These are phyloP conservation scores for Mycena crocata DNA, from an alignment of 768 basidiomycete species.

Conservation along the genomic window DNA sequence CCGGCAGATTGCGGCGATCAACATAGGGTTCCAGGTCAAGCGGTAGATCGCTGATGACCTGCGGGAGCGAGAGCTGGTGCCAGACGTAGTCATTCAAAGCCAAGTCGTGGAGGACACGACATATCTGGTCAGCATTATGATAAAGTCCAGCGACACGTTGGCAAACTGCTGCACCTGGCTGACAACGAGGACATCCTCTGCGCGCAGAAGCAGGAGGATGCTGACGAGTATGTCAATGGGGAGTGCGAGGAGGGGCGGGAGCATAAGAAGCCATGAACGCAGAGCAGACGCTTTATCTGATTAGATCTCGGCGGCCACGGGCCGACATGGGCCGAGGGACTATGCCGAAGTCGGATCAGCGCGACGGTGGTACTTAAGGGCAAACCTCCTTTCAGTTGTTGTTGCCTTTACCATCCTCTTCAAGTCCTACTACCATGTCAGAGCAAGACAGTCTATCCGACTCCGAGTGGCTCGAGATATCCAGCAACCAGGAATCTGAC, in stretches of 20 bases:
- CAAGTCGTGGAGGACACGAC: slow-evolving; percentile 69
- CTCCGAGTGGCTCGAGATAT: slow-evolving; percentile 87
- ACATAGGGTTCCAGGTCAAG: slow-evolving; percentile 54
- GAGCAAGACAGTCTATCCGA: slow-evolving; percentile 79
- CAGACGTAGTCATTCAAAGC: slow-evolving; percentile 65
- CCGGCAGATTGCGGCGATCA: slow-evolving; percentile 48
- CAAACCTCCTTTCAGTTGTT: background rate
- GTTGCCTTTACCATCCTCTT: background rate
- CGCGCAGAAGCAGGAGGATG: slow-evolving; percentile 46
- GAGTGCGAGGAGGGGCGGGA: slow-evolving; percentile 41
- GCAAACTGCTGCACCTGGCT: slow-evolving; percentile 52
- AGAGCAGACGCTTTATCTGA: background rate
- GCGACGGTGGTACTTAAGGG: too few species aligned
- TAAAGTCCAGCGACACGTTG: slow-evolving; percentile 16
- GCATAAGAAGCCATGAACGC: background rate
- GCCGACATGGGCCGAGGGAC: too few species aligned
- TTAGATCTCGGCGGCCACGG: too few species aligned
- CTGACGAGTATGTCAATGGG: slow-evolving; percentile 58
- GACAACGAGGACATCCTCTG: slow-evolving; percentile 58
- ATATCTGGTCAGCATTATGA: slow-evolving; percentile 56
- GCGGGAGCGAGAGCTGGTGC: slow-evolving; percentile 61
- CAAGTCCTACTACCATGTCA: slow-evolving; percentile 56
- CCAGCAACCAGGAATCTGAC: slow-evolving; percentile 76
- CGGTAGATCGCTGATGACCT: slow-evolving; percentile 57
- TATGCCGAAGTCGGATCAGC: background rate